Base-by-base conservation (phyloP, 208 protist genomes). In the Tritrichomonas foetus region DNA sequence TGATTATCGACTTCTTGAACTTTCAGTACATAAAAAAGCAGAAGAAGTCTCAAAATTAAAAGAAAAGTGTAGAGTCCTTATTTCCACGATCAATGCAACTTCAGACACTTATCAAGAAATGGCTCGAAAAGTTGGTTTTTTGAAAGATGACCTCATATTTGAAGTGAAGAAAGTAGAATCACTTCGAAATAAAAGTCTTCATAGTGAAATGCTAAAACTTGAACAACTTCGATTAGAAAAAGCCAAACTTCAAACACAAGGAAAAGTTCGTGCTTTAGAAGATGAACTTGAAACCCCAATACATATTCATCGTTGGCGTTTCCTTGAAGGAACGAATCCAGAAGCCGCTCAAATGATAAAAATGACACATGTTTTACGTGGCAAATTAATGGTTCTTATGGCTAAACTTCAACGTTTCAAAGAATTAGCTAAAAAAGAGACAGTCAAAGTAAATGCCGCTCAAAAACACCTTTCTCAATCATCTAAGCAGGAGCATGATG, bases 231-330 rank as follows among this genome's bases (percentile, higher is more conserved):
- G 41, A 3, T 30, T 39, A 30, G 74, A 82, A 39, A 82, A 82
- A 39, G 33, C 33, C 20, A 30, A 47, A 30, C 30, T 82, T 3
- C 30, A 20, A 3, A 27, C 41, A 14, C 30, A 39, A 16, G 74
- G 74, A 3, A 49, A 39, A 49, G 74, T 82, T 0, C 44, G 74
- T 50, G 74, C 74, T 53, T 41, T 82, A 30, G 74, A 82, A 50
- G 74, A 82, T 50, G 74, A 82, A 82, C 41, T 82, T 8, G 74
- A 82, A 39, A 82, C 74, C 2, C 74, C 74, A 30, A 82, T 82
- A 41, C 44, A 50, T 3, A 82, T 82, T 39, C 74, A 82, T 27
- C 33, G 74, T 50, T 82, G 74, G 74, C 9, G 74, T 1, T 82
- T 82, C 41, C 30, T 82, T 8, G 74, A 82, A 39, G 74, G 74